Evolutionary conservation across 768 basidiomycete species (phyloP).

Genomic region (Pholiota conissans): DNA sequence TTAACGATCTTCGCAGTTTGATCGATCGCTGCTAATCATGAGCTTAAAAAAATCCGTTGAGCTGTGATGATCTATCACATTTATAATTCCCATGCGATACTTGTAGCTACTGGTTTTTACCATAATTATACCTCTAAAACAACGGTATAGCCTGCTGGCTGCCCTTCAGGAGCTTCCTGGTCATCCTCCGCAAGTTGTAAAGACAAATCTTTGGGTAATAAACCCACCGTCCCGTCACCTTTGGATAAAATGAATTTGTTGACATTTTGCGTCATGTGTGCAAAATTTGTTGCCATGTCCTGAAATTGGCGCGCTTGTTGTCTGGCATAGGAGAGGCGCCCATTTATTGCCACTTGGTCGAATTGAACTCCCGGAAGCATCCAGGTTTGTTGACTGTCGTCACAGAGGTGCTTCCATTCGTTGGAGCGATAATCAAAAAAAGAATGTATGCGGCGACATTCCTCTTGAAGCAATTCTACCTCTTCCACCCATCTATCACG

Average conservation of each 20-base stretch:
- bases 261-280: neutral
- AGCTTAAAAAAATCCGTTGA: too few species aligned
- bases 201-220: too few species aligned
- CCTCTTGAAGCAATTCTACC: conserved; percentile 30
- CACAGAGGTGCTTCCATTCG: conserved; percentile 13
- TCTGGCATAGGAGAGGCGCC: conserved; percentile 19
- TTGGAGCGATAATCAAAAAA: conserved; percentile 18
- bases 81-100: too few species aligned
- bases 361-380: neutral
- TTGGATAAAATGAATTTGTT: neutral
- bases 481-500: conserved; percentile 36
- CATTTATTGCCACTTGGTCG: neutral
- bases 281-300: neutral
- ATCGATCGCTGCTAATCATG: too few species aligned
- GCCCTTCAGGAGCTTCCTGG: too few species aligned
- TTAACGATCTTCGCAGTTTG: too few species aligned
- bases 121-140: too few species aligned
- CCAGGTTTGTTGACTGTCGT: neutral
- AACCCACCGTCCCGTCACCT: too few species aligned
- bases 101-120: too few species aligned
- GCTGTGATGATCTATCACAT: too few species aligned
- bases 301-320: conserved; percentile 11
- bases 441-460: conserved; percentile 28
- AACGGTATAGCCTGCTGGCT: too few species aligned
- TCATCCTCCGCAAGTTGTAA: too few species aligned